Evolutionary conservation across 2,329 filamentous ascomycete genomes (phyloP).

Genomic region (Emericellopsis atlantica): DNA sequence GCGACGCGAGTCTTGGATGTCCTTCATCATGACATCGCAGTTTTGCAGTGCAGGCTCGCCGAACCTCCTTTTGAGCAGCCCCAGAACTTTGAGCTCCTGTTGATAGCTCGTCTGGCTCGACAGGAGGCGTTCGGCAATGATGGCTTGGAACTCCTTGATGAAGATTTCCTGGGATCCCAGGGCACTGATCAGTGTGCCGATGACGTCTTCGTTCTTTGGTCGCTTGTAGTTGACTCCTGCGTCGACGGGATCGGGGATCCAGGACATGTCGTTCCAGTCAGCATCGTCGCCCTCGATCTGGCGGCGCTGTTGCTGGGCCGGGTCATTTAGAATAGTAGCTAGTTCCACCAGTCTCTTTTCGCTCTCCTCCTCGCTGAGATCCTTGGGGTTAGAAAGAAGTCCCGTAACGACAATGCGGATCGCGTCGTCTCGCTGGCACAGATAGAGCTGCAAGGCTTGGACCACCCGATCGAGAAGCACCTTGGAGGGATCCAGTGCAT

Average conservation of each 20-base stretch:
- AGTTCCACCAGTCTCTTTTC: slow-evolving; percentile 51
- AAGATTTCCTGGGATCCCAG: slow-evolving; percentile 86
- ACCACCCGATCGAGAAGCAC: slow-evolving; percentile 66
- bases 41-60: slow-evolving; percentile 78
- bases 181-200: slow-evolving; percentile 77
- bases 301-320: slow-evolving; percentile 37
- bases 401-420: slow-evolving; percentile 67
- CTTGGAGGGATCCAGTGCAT: slow-evolving; percentile 63
- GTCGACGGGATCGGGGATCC: slow-evolving; percentile 87
- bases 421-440: slow-evolving; percentile 66
- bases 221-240: slow-evolving; percentile 86
- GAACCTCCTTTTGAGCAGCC: slow-evolving; percentile 78
- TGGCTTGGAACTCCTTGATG: slow-evolving; percentile 83
- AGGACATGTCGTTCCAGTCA: slow-evolving; percentile 86
- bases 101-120: slow-evolving; percentile 56
- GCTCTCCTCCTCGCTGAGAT: slow-evolving; percentile 31
- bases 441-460: slow-evolving; percentile 59
- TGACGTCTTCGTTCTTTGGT: slow-evolving; percentile 79
- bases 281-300: slow-evolving; percentile 55
- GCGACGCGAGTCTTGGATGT: slow-evolving; percentile 71
- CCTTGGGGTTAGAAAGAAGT: slow-evolving; percentile 49
- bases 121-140: slow-evolving; percentile 73
- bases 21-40: slow-evolving; percentile 94
- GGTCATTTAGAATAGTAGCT: slow-evolving; percentile 51
- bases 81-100: slow-evolving; percentile 71